Base-by-base conservation (phyloP, 768 basidiomycete species). In the Tricholoma furcatifolium region DNA sequence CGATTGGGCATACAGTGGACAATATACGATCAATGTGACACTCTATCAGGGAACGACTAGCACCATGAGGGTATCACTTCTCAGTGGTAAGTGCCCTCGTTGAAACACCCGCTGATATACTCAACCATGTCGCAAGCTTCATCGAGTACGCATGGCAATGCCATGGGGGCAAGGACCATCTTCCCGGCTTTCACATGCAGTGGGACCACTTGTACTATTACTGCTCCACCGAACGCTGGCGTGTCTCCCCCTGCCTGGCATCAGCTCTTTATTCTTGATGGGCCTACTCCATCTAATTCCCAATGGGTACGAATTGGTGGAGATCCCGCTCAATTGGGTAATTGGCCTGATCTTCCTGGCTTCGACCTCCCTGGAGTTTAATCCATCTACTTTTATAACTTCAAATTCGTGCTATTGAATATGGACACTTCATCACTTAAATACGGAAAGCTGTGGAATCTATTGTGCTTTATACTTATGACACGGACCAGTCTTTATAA, bases 301-400 rank as follows among this genome's bases (percentile, higher is more conserved):
- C 67, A 74, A 10, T 89, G 86, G 83, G 80, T 93, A 11, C 81
- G 88, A 23, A 87, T 92, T 46, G 90, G 90, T 17, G 87, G 87
- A 1, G 91, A 92, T 62, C 89, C 88, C 0, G 77, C 74, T 0
- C 20, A 72, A 47, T 65, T 92, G 10, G 89, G 89, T 0, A 82
- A 86, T 57, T 92, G 89, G 89, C 89, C 89, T 0, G 49, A 81
- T 50, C 70, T 80, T 59, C 78, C 85, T 24, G 88, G 84, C 48
- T 91, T 91, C 63, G 82, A 78, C 2, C 65, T 66, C 1, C 88
- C 88, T 1, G 88, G 88, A 15, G 65, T 89, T 35, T 80, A 58
- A 70, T 27, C 27, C 18, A 40, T 11, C 66, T 62, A 57, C 49
- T 43, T 46, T 41, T 54, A 39, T 54, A 23, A 24, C 21, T 45